These are phyloP conservation scores for Spatholobus suberectus DNA, from an alignment of 306 rosid genomes.

Conservation along the genomic window DNA sequence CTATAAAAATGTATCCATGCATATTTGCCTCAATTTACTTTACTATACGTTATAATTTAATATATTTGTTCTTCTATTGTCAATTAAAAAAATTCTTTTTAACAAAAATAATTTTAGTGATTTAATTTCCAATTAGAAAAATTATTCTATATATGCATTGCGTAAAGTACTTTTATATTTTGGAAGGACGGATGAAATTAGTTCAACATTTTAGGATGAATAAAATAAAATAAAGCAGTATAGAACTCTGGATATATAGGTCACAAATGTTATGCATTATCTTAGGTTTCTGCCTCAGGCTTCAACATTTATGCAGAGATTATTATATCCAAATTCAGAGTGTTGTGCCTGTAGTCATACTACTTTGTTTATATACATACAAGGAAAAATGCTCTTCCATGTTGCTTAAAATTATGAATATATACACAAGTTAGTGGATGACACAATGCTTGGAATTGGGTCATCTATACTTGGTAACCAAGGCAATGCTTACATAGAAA, in stretches of 20 bases:
- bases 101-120: too few relatives aligned
- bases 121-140: too few relatives aligned
- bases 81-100: too few relatives aligned
- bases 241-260: neutral
- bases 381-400: conserved; percentile 3
- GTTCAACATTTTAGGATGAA: too few relatives aligned
- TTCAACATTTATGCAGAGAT: neutral
- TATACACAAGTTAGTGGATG: conserved; percentile 12
- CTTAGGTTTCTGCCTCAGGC: conserved; percentile 36
- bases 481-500: conserved; percentile 19
- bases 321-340: neutral
- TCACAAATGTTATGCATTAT: neutral
- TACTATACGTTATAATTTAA: too few relatives aligned
- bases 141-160: too few relatives aligned
- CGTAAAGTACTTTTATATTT: neutral
- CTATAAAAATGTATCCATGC: too few relatives aligned
- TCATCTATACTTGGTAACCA: neutral
- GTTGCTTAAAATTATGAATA: neutral
- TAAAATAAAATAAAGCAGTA: neutral
- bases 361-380: neutral
- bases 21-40: too few relatives aligned
- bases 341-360: neutral
- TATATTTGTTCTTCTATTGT: too few relatives aligned
- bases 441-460: conserved; percentile 17
- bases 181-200: neutral